Percentiles rank a stretch among this genome's conserved stretches.
phyloP scores from a whole-genome alignment of 495 filamentous ascomycete genomes.

The Tuber aestivum region DNA sequence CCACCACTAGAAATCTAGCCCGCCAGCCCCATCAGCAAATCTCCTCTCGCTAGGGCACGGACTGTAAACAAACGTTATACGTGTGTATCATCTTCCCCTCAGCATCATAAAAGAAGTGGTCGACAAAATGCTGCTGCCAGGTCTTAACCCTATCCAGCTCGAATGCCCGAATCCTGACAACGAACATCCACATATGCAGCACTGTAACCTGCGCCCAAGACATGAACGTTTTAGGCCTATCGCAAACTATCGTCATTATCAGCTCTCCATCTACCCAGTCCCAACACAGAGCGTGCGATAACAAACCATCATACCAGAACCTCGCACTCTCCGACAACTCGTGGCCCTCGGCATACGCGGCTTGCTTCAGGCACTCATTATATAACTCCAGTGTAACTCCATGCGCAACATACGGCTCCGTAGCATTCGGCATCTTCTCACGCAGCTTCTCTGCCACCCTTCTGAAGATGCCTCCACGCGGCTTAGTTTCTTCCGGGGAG shows the following conservation, averaged over 20 bases:
- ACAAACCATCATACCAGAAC: constrained; percentile 67
- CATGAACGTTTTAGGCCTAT: constrained; percentile 65
- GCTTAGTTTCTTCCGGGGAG: background rate
- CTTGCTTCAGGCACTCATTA: constrained; percentile 68
- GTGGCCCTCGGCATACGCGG: constrained; percentile 54
- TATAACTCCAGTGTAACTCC: constrained; percentile 71
- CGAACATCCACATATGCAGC: constrained; percentile 88
- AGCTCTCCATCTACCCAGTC: background rate
- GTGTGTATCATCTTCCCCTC: constrained; percentile 70
- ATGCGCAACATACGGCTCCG: constrained; percentile 69
- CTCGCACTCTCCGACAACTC: constrained; percentile 34
- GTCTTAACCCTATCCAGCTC: constrained; percentile 48
- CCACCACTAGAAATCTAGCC: constrained; percentile 57
- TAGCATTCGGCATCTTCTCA: constrained; percentile 46
- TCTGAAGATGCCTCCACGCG: background rate
- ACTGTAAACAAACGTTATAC: constrained; percentile 61
- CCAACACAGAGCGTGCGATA: background rate
- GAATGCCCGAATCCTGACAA: constrained; percentile 69
- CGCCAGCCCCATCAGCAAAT: constrained; percentile 54
- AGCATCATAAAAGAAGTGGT: constrained; percentile 89
- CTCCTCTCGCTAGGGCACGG: constrained; percentile 80
- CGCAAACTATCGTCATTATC: constrained; percentile 24
- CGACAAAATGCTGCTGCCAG: constrained; percentile 71
- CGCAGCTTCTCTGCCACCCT: constrained; percentile 25
- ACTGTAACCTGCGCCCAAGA: constrained; percentile 95